These are phyloP conservation scores for Tetrapisispora phaffii DNA, from an alignment of 805 yeast genomes.

Conservation along the genomic window DNA sequence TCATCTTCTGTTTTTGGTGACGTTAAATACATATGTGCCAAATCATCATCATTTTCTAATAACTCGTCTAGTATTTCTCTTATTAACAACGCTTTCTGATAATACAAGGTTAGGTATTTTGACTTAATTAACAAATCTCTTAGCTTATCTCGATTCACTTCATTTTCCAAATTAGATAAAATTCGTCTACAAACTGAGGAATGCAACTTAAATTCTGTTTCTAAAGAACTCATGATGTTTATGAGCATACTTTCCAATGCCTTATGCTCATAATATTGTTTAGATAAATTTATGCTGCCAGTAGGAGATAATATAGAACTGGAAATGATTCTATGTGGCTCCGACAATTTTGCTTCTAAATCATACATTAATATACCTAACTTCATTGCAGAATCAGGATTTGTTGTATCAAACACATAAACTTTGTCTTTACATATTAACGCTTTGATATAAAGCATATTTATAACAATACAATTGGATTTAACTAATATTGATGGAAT, in stretches of 20 bases:
- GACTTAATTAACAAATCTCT: constrained; percentile 65
- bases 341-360: constrained; percentile 55
- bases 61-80: constrained; percentile 76
- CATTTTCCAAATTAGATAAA: constrained; percentile 62
- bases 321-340: neutral
- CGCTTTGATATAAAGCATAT: constrained; percentile 81
- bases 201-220: constrained; percentile 60
- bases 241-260: constrained; percentile 77
- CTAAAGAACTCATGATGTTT: constrained; percentile 70
- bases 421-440: constrained; percentile 72
- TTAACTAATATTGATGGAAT: constrained; percentile 85
- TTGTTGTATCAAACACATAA: constrained; percentile 63
- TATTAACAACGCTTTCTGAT: constrained; percentile 66
- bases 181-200: constrained; percentile 50
- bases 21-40: constrained; percentile 68
- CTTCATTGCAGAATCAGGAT: constrained; percentile 49
- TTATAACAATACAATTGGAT: constrained; percentile 64
- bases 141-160: constrained; percentile 65
- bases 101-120: constrained; percentile 59
- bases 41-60: constrained; percentile 77
- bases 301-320: constrained; percentile 13
- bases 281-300: constrained; percentile 6
- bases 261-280: constrained; percentile 62
- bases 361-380: constrained; percentile 78
- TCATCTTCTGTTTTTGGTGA: constrained; percentile 27